Conservation (phyloP, 2,329 filamentous ascomycete species). For the Talaromyces sp. region DNA sequence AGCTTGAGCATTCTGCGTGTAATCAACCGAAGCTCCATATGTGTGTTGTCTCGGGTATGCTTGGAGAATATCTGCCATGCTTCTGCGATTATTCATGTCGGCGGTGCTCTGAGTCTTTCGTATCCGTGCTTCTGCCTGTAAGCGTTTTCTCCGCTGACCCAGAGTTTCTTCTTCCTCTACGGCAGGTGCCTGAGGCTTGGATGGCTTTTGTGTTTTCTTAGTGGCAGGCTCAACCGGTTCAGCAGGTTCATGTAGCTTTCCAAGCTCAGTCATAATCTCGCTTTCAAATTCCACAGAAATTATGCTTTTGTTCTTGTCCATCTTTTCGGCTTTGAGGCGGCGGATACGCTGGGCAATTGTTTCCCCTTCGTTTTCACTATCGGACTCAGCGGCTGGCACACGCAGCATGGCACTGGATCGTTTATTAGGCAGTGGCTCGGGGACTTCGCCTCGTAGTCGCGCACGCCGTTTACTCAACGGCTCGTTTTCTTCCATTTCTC, state of each 20-base stretch:
- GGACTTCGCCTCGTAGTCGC: conserved; percentile 61
- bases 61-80: conserved; percentile 47
- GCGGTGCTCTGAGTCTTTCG: conserved; percentile 14
- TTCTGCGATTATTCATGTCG: conserved; percentile 33
- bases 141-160: conserved; percentile 40
- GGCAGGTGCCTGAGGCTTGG: not conserved
- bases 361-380: conserved; percentile 34
- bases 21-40: conserved; percentile 3
- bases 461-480: conserved; percentile 73
- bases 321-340: conserved; percentile 34
- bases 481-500: conserved; percentile 87
- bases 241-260: conserved; percentile 18
- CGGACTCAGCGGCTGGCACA: conserved; percentile 20
- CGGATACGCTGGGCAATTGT: conserved; percentile 42
- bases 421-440: conserved; percentile 17
- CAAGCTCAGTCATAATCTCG: conserved; percentile 39
- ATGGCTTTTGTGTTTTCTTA: conserved; percentile 4
- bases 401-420: conserved; percentile 33
- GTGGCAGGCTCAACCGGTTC: conserved; percentile 9
- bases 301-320: conserved; percentile 19
- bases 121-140: conserved; percentile 36
- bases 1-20: not conserved
- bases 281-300: conserved; percentile 39
- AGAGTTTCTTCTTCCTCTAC: conserved; percentile 40
- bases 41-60: conserved; percentile 44